A percentile compares a stretch with the other conserved stretches of the same genome.
These are phyloP conservation scores for Bifiguratus adelaidae DNA, from an alignment of 192 early-diverging fungal genomes.

Conservation along the genomic window DNA sequence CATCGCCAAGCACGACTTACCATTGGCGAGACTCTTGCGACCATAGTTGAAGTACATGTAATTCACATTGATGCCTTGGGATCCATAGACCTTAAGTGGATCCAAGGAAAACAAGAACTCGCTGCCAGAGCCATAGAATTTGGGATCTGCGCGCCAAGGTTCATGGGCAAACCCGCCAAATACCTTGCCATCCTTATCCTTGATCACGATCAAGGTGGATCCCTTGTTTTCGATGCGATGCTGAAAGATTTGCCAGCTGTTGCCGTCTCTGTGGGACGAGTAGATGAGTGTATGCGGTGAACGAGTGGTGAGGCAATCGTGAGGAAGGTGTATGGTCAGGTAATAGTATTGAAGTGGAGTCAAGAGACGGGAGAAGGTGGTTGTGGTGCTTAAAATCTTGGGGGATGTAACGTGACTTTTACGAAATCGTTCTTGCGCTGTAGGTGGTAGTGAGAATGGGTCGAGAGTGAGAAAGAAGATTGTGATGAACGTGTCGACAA, in stretches of 20 bases:
- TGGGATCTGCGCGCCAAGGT: slow-evolving; percentile 40
- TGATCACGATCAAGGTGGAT: slow-evolving; percentile 33
- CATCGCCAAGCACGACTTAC: slow-evolving; percentile 12
- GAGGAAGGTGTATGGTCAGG: slow-evolving; percentile 12
- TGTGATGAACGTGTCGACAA: slow-evolving; percentile 3
- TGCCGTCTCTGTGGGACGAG: slow-evolving; percentile 32
- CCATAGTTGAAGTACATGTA: slow-evolving; percentile 69
- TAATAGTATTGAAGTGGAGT: slow-evolving; percentile 23
- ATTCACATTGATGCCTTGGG: slow-evolving; percentile 45
- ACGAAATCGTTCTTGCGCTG: neutral
- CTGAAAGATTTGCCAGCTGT: slow-evolving; percentile 34
- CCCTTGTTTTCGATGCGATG: slow-evolving; percentile 30
- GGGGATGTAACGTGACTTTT: neutral
- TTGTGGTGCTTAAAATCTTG: neutral
- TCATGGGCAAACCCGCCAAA: slow-evolving; percentile 60
- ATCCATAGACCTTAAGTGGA: slow-evolving; percentile 19
- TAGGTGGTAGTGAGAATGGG: neutral
- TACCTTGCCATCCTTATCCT: slow-evolving; percentile 39
- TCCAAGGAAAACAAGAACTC: slow-evolving; percentile 47
- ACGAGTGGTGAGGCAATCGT: slow-evolving; percentile 3
- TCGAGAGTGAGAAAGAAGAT: neutral
- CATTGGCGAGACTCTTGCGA: slow-evolving; percentile 64
- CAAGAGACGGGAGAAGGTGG: slow-evolving; percentile 22
- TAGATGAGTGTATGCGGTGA: slow-evolving; percentile 23
- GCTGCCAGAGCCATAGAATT: slow-evolving; percentile 47